These are phyloP conservation scores for Fennellomyces sp. DNA, from an alignment of 371 early-diverging fungal species.

Conservation along the genomic window DNA sequence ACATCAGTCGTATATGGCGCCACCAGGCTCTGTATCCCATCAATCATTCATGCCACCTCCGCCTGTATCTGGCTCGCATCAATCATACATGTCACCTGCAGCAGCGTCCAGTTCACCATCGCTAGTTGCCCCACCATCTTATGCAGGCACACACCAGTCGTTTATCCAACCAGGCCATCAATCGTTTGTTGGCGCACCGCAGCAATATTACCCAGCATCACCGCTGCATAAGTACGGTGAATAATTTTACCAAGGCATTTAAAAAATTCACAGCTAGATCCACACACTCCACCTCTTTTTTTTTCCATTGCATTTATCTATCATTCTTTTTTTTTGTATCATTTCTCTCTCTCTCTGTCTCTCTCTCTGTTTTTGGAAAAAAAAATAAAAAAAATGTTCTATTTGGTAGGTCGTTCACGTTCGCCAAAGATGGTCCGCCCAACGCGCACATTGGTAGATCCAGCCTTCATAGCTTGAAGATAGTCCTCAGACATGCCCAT, in stretches of 20 bases:
- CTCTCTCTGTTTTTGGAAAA: constrained; percentile 5
- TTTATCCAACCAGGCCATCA: not conserved
- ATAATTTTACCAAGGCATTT: not conserved
- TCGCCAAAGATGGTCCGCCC: constrained; percentile 91
- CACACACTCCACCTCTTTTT: constrained; percentile 2
- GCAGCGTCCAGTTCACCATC: not conserved
- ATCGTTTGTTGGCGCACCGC: constrained; percentile 3
- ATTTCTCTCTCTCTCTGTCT: not conserved
- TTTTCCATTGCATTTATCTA: not conserved
- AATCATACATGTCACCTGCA: not conserved
- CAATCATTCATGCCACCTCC: constrained; percentile 6
- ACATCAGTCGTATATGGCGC: constrained; percentile 7
- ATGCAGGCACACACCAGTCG: not conserved
- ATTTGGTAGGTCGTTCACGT: constrained; percentile 31
- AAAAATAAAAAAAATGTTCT: not conserved
- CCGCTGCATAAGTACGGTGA: constrained; percentile 12
- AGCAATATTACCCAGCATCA: constrained; percentile 16
- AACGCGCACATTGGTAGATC: constrained; percentile 91
- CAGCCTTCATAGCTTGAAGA: constrained; percentile 78
- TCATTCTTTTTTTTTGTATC: not conserved
- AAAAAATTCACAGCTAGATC: no score
- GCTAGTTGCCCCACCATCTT: not conserved
- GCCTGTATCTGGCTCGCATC: not conserved
- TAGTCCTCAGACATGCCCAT: constrained; percentile 99
- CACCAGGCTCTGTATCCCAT: not conserved